A percentile compares a stretch with the other conserved stretches of the same genome.
phyloP scores from a whole-genome alignment of 495 filamentous ascomycete genomes.

The Astrothelium subdiscretum region DNA sequence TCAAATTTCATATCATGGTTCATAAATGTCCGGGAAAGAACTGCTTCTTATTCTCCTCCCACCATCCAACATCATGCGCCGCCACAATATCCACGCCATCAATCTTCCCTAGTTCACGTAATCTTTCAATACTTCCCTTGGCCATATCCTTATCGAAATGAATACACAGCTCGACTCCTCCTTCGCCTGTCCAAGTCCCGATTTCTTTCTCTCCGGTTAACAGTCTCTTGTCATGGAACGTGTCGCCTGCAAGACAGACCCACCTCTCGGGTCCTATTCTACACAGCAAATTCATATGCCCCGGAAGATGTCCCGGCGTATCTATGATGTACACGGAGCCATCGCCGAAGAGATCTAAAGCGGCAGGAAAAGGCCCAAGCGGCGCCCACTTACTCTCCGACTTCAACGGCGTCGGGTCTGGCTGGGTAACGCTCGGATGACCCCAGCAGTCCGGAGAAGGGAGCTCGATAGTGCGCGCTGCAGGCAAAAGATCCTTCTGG shows the following conservation, averaged over 20 bases:
- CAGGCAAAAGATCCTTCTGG: constrained; percentile 23
- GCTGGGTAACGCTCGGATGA: not conserved
- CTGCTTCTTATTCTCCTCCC: constrained; percentile 19
- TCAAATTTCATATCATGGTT: no score
- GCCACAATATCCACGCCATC: constrained; percentile 27
- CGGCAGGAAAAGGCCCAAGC: constrained; percentile 21
- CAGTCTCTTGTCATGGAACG: constrained; percentile 27
- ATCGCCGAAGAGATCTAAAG: constrained; percentile 24
- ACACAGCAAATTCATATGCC: constrained; percentile 27
- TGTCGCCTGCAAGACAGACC: constrained; percentile 28
- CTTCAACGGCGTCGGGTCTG: not conserved
- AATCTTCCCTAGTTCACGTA: constrained; percentile 15
- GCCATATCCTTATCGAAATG: constrained; percentile 24
- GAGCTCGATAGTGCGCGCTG: constrained; percentile 23
- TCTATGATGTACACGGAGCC: constrained; percentile 25
- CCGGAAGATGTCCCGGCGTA: constrained; percentile 26
- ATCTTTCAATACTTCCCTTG: constrained; percentile 17
- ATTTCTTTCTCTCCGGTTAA: constrained; percentile 27
- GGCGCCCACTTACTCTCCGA: constrained; percentile 16
- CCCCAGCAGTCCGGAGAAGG: constrained; percentile 6
- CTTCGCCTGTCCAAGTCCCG: constrained; percentile 21
- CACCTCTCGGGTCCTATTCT: constrained; percentile 20
- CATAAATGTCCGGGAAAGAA: constrained; percentile 13
- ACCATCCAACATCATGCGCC: constrained; percentile 28
- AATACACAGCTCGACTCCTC: constrained; percentile 22